These are phyloP conservation scores for Diaporthe batatas DNA, from an alignment of 2,329 filamentous ascomycete species.

Conservation along the genomic window DNA sequence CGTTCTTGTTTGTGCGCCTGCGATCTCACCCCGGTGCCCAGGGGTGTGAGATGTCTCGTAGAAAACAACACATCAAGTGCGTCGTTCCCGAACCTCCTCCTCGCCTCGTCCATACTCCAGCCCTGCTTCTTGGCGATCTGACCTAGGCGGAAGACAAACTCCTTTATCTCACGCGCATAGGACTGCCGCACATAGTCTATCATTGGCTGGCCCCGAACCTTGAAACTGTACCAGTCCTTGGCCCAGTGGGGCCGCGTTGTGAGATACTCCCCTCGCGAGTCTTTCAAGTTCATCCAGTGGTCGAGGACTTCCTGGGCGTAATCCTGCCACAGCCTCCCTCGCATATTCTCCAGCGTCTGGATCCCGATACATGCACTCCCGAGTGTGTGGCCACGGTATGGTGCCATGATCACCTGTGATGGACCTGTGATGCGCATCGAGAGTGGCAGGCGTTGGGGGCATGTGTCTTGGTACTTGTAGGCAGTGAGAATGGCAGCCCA, in stretches of 20 bases:
- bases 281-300: constrained; percentile 56
- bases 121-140: constrained; percentile 55
- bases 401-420: constrained; percentile 59
- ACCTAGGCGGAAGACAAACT: constrained; percentile 52
- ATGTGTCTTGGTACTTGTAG: constrained; percentile 51
- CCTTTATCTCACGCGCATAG: constrained; percentile 54
- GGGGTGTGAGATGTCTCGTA: neutral
- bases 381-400: constrained; percentile 56
- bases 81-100: constrained; percentile 57
- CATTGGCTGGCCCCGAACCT: constrained; percentile 49
- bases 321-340: constrained; percentile 53
- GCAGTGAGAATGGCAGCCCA: constrained; percentile 62
- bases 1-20: neutral
- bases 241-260: constrained; percentile 61
- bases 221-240: constrained; percentile 58
- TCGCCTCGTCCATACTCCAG: constrained; percentile 55
- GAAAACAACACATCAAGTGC: constrained; percentile 52
- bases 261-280: constrained; percentile 49
- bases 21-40: neutral
- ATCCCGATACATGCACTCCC: constrained; percentile 60
- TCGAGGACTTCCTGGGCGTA: constrained; percentile 58
- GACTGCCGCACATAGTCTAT: constrained; percentile 53
- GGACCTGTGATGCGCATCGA: constrained; percentile 60
- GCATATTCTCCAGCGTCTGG: constrained; percentile 56
- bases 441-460: constrained; percentile 58